Percentiles rank a stretch among this genome's conserved stretches.
Conservation (phyloP, 345 rosid genomes). For the Murraya paniculata region DNA sequence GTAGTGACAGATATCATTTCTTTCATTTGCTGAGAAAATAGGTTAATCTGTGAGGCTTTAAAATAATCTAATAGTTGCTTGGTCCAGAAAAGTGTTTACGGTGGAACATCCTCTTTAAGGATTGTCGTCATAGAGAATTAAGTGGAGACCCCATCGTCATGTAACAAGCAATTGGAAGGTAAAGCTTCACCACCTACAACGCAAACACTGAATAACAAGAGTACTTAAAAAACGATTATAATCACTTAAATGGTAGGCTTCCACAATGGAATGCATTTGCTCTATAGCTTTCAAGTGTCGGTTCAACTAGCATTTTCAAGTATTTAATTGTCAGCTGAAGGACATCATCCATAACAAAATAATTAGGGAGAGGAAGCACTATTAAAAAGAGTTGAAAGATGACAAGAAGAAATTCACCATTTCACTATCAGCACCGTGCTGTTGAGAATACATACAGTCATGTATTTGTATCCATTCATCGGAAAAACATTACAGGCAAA, state of each 20-base stretch:
- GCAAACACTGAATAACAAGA: neutral
- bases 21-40: neutral
- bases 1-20: slow-evolving; percentile 25
- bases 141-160: neutral
- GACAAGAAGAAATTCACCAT: neutral
- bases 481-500: neutral
- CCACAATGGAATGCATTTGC: neutral
- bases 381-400: neutral
- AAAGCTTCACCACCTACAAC: neutral
- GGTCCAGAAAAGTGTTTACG: neutral
- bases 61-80: neutral
- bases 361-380: too few relatives aligned
- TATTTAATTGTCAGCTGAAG: neutral
- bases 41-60: neutral
- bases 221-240: neutral
- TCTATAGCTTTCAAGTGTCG: neutral
- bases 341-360: neutral
- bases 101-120: neutral
- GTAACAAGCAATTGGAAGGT: neutral
- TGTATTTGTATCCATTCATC: neutral
- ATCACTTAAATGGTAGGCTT: neutral
- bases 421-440: neutral
- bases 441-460: neutral
- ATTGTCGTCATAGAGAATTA: neutral
- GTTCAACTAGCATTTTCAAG: neutral